Percentiles rank a stretch among this genome's conserved stretches.
phyloP scores from a whole-genome alignment of 148 eudicot genomes.

The Pouteria glomerata region DNA sequence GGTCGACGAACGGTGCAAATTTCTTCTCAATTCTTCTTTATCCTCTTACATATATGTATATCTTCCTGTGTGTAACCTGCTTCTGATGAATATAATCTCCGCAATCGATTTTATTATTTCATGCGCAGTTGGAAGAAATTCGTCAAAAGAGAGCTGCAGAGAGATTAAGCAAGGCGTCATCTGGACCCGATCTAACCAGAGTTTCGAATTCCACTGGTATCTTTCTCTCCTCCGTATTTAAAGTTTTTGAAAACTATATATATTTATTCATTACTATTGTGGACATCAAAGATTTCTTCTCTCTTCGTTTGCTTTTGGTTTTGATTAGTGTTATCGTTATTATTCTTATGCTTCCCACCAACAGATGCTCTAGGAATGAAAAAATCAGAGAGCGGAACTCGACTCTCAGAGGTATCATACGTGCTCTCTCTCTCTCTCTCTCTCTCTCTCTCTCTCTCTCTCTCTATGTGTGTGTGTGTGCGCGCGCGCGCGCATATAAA shows the following conservation, averaged over 20 bases:
- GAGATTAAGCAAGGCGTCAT: conserved; percentile 65
- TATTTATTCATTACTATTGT: not conserved
- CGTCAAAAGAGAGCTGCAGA: conserved; percentile 91
- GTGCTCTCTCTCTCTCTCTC: not conserved
- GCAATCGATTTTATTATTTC: not conserved
- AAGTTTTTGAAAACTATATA: not conserved
- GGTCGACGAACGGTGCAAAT: conserved; percentile 50
- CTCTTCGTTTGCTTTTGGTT: not conserved
- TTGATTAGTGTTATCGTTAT: not conserved
- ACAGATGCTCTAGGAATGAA: conserved; percentile 40
- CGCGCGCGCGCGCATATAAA: too few species aligned
- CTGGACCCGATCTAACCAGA: conserved; percentile 74
- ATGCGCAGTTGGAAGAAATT: conserved; percentile 67
- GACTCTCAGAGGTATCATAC: conserved; percentile 39
- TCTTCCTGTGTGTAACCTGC: not conserved
- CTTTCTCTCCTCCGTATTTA: not conserved
- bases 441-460: too few species aligned
- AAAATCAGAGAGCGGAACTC: conserved; percentile 43
- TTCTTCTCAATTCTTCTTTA: not conserved
- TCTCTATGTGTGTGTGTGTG: too few species aligned
- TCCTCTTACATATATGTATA: too few species aligned
- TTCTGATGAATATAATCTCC: too few species aligned
- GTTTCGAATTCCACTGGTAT: conserved; percentile 46
- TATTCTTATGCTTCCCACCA: not conserved
- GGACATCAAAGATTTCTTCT: not conserved